Conservation (phyloP, 2,329 filamentous ascomycete species). For the Penicillium sumatraense region DNA sequence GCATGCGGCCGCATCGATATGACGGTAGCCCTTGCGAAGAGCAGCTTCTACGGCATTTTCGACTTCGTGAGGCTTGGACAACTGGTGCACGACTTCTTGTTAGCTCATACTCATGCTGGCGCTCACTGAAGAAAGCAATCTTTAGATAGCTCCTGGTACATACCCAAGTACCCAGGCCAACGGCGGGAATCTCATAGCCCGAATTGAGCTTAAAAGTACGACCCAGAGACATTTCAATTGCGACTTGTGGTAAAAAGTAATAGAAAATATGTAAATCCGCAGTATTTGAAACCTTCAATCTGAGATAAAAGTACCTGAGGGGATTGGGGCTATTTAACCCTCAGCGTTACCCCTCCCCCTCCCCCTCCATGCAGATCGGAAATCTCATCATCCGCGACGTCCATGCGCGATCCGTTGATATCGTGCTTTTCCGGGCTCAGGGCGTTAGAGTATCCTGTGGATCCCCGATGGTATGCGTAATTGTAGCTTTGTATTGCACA, state of each 20-base stretch:
- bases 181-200: constrained; percentile 46
- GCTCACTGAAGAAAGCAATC: too few relatives aligned
- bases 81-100: constrained; percentile 18
- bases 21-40: constrained; percentile 41
- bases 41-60: constrained; percentile 55
- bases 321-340: constrained; percentile 8
- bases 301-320: not conserved
- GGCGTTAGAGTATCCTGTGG: not conserved
- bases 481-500: constrained; percentile 20
- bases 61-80: constrained; percentile 48
- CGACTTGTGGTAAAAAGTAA: not conserved
- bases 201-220: constrained; percentile 48
- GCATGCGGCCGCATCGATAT: constrained; percentile 52
- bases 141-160: too few relatives aligned
- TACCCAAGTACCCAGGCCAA: constrained; percentile 51
- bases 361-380: not conserved
- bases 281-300: too few relatives aligned
- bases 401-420: constrained; percentile 10
- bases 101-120: not conserved
- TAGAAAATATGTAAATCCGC: not conserved
- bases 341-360: constrained; percentile 4
- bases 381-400: not conserved
- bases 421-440: constrained; percentile 4
- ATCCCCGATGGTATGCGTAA: constrained; percentile 3
- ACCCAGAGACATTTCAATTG: constrained; percentile 37